Evolutionary conservation across 2,329 filamentous ascomycete species (phyloP).

Genomic region (Paracoccidioides lutzii): DNA sequence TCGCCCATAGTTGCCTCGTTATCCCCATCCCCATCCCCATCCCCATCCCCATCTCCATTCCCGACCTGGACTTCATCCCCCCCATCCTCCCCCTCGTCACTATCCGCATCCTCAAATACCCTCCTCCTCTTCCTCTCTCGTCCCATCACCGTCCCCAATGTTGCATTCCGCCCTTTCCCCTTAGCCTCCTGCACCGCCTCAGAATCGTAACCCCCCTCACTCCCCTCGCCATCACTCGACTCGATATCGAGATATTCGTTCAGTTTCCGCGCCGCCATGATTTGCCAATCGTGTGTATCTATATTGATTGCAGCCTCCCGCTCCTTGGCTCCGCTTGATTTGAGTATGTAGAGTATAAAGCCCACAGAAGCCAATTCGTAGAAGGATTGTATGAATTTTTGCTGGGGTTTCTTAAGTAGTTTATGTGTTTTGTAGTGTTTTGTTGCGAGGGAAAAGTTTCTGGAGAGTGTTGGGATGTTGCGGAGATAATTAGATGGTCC

Average conservation of each 20-base stretch:
- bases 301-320: background rate
- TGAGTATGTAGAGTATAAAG: too few species aligned
- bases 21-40: background rate
- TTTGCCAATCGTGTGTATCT: conserved; percentile 3
- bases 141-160: conserved; percentile 13
- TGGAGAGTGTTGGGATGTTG: background rate
- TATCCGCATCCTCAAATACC: conserved; percentile 30
- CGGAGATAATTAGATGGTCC: background rate
- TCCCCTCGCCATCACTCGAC: conserved; percentile 26
- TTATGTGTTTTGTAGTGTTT: background rate
- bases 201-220: conserved; percentile 33
- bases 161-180: conserved; percentile 10
- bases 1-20: background rate
- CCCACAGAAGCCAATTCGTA: background rate
- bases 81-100: conserved; percentile 10
- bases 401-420: background rate
- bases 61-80: conserved; percentile 7
- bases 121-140: conserved; percentile 46
- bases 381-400: background rate
- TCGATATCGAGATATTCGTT: conserved; percentile 29
- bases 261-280: conserved; percentile 27
- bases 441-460: background rate
- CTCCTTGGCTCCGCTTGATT: too few species aligned
- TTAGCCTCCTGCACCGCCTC: conserved; percentile 32
- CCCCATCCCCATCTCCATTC: conserved; percentile 5